Evolutionary conservation across 2,329 filamentous ascomycete genomes (phyloP).

Genomic region (Madurella fahalii): DNA sequence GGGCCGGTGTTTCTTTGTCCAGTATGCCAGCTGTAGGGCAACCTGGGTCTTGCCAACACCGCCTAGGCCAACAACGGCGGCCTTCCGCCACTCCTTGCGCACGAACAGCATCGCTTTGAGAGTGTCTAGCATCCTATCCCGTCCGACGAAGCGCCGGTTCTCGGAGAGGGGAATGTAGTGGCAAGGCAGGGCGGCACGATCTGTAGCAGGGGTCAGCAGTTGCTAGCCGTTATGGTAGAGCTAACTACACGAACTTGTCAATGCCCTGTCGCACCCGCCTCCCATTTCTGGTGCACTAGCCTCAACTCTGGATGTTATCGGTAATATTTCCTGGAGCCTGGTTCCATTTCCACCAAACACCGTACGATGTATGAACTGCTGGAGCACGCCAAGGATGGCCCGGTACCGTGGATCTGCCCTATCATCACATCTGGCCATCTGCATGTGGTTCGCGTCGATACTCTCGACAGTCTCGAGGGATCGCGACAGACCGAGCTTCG

Average conservation of each 20-base stretch:
- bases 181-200: constrained; percentile 4
- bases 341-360: too few species aligned
- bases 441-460: constrained; percentile 38
- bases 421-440: constrained; percentile 36
- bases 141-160: constrained; percentile 29
- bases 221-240: not conserved
- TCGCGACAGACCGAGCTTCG: constrained; percentile 34
- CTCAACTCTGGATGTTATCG: not conserved
- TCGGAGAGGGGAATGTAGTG: constrained; percentile 19
- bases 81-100: constrained; percentile 15
- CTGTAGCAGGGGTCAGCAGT: constrained; percentile 9
- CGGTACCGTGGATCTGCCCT: constrained; percentile 32
- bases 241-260: not conserved
- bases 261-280: not conserved
- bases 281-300: not conserved
- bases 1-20: constrained; percentile 31
- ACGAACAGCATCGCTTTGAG: constrained; percentile 29
- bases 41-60: constrained; percentile 41
- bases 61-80: constrained; percentile 37
- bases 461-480: constrained; percentile 35
- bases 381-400: constrained; percentile 28
- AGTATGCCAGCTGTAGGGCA: constrained; percentile 38
- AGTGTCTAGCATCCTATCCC: constrained; percentile 21
- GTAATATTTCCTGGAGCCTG: not conserved
- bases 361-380: constrained; percentile 28